A percentile compares a stretch with the other conserved stretches of the same genome.
These are phyloP conservation scores for Talaromyces sp. DNA, from an alignment of 2,329 filamentous ascomycete species.

Conservation along the genomic window DNA sequence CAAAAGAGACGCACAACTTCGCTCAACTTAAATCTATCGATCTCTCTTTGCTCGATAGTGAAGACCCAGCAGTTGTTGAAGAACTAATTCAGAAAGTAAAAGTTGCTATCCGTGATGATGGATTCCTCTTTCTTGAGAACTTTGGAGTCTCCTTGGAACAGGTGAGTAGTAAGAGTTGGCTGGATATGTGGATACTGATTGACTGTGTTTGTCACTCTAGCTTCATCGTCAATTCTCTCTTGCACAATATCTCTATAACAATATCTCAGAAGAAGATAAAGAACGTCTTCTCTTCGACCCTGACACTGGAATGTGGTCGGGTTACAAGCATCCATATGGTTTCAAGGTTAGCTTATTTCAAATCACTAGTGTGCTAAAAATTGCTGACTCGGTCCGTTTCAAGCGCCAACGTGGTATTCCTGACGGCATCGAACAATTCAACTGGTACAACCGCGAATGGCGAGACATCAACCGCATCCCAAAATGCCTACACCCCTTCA, in stretches of 20 bases:
- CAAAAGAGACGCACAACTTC: constrained; percentile 45
- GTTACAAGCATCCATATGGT: constrained; percentile 50
- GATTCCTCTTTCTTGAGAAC: constrained; percentile 50
- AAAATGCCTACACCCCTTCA: constrained; percentile 48
- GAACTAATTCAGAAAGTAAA: constrained; percentile 45
- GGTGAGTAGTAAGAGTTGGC: not conserved
- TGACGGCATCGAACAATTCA: constrained; percentile 55
- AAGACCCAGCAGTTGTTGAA: constrained; percentile 43
- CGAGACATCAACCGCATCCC: constrained; percentile 42
- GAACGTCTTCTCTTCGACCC: constrained; percentile 48
- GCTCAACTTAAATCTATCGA: constrained; percentile 45
- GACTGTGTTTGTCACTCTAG: constrained; percentile 4
- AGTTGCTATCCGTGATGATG: constrained; percentile 43
- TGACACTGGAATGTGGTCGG: constrained; percentile 49
- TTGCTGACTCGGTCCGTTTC: not conserved
- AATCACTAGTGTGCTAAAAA: too few relatives aligned
- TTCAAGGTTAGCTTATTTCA: not conserved
- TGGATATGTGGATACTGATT: not conserved
- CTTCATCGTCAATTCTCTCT: constrained; percentile 52
- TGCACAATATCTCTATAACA: constrained; percentile 50
- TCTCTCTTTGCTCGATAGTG: constrained; percentile 44
- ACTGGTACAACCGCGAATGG: constrained; percentile 52
- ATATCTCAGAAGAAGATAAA: constrained; percentile 52
- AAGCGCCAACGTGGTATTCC: constrained; percentile 42
- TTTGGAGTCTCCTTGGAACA: constrained; percentile 50